Base-by-base conservation (phyloP, 2,329 filamentous ascomycete species). In the Pestalotiopsis sp. region DNA sequence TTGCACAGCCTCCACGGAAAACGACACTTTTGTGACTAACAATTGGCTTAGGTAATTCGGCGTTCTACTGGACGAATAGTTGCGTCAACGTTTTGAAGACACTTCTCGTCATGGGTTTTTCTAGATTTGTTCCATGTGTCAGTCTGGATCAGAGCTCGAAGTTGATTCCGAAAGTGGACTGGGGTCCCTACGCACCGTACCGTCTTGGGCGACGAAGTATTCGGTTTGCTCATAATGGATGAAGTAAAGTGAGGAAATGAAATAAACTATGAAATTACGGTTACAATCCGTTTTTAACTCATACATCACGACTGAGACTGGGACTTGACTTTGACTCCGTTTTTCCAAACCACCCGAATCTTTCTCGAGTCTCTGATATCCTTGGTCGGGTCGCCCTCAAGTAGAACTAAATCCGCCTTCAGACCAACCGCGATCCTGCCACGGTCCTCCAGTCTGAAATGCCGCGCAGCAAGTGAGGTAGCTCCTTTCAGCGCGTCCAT, bases 391-490 rank as follows among this genome's bases (percentile, higher is more conserved):
- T 77, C 69, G 1, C 75, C 77, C 1, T 73, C 65, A 3, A 79
- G 52, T 13, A 79, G 71, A 23, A 79, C 63, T 23, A 79, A 49
- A 59, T 79, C 77, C 2, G 76, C 77, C 20, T 75, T 70, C 6
- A 68, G 61, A 0, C 76, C 77, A 9, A 64, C 64, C 20, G 68
- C 63, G 27, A 79, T 63, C 3, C 69, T 64, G 2, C 77, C 77
- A 13, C 77, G 70, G 49, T 77, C 76, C 2, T 36, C n/a, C 13
- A 77, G 71, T 25, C 72, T 64, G 64, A 77, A 77, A 63, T 60
- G 67, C 25, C 66, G 66, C 4, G 71, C 73, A 7, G 72, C 58
- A 4, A 71, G 58, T 3, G 57, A 68, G 7, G 77, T 78, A 6
- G 71, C 76, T 2, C 75, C 76, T 25, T 73, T 69, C 57, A 78